Conservation (phyloP, 2,329 filamentous ascomycete species). For the Graphilbum sp. region DNA sequence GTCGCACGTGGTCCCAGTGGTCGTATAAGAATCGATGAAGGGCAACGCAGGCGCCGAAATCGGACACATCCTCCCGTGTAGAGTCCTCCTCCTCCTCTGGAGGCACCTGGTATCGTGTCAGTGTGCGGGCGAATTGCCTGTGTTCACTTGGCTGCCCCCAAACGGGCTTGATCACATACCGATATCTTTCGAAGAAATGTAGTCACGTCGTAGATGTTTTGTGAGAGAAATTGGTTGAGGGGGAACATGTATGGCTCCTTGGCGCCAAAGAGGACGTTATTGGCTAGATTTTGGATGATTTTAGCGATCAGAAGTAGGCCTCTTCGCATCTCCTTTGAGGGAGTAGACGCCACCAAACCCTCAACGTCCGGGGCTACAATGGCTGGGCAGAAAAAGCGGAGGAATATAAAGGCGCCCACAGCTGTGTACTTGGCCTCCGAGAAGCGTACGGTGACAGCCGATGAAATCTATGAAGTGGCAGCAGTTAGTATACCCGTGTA, state of each 20-base stretch:
- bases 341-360: conserved; percentile 41
- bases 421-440: conserved; percentile 57
- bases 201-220: conserved; percentile 52
- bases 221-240: conserved; percentile 49
- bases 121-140: no score
- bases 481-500: background rate
- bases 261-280: conserved; percentile 55
- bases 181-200: conserved; percentile 53
- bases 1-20: conserved; percentile 53
- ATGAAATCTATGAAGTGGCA: conserved; percentile 34
- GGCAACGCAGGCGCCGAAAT: conserved; percentile 55
- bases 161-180: conserved; percentile 20
- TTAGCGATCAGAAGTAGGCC: conserved; percentile 54
- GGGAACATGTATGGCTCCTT: conserved; percentile 61
- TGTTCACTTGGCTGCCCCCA: conserved; percentile 6
- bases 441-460: conserved; percentile 46
- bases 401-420: conserved; percentile 54
- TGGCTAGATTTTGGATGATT: conserved; percentile 54
- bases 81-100: conserved; percentile 27
- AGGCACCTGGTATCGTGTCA: conserved; percentile 20
- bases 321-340: conserved; percentile 53
- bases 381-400: conserved; percentile 56
- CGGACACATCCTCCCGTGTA: conserved; percentile 35
- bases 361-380: conserved; percentile 56
- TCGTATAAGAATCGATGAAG: conserved; percentile 55